Percentiles rank a stretch among this genome's conserved stretches.
Evolutionary conservation across 345 rosid genomes (phyloP).

Genomic region (Heritiera fomes): DNA sequence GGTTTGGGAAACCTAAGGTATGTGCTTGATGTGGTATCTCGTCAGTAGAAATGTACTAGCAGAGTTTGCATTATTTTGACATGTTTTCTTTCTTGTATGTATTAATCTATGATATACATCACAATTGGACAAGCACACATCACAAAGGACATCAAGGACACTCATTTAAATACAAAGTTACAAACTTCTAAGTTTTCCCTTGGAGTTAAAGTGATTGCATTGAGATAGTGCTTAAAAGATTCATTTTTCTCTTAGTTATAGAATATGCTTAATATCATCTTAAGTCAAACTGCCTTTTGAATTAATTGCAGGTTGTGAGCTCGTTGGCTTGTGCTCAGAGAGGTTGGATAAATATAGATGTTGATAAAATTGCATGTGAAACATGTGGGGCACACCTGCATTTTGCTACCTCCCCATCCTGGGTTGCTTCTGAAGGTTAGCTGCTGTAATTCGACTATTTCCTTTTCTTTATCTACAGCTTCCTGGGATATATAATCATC

Average conservation of each 20-base stretch:
- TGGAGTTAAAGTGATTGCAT: conserved; percentile 3
- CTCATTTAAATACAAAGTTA: not conserved
- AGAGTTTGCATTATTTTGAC: conserved; percentile 8
- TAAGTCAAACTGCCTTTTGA: not conserved
- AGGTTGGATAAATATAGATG: conserved; percentile 66
- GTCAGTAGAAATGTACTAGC: not conserved
- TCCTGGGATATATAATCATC: conserved; percentile 8
- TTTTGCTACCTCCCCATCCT: conserved; percentile 39
- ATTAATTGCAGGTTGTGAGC: conserved; percentile 45
- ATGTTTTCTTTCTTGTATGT: not conserved
- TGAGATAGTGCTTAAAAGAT: not conserved
- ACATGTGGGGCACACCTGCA: conserved; percentile 60
- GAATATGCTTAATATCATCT: conserved; percentile 6
- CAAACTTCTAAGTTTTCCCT: not conserved
- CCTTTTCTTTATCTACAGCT: not conserved
- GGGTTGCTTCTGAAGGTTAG: conserved; percentile 53
- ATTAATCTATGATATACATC: not conserved
- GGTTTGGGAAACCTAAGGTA: conserved; percentile 97
- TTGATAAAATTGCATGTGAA: conserved; percentile 62
- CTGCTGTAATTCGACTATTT: not conserved
- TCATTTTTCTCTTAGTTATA: conserved; percentile 1
- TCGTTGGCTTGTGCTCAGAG: conserved; percentile 79
- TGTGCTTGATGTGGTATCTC: not conserved
- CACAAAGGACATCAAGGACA: not conserved
- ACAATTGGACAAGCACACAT: not conserved